Base-by-base conservation (phyloP, 2,329 filamentous ascomycete genomes). In the Pseudopithomyces chartarum region DNA sequence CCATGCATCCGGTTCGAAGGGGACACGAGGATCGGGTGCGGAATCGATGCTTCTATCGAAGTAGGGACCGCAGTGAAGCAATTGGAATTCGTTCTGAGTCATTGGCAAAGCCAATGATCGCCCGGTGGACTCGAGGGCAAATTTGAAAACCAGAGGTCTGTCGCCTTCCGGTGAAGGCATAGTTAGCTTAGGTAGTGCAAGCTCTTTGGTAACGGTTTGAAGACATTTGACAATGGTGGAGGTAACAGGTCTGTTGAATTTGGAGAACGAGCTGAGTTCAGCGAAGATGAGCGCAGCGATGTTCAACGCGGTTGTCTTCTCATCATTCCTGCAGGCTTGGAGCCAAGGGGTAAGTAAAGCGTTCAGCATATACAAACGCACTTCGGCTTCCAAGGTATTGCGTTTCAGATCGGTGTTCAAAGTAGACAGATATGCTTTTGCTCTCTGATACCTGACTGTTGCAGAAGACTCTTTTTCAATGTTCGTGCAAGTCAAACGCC, bases 1-100 rank as follows among this genome's bases (percentile, higher is more conserved):
- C 90, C 90, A 94, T 2, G 83, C 84, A 76, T 94, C 90, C 1
- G 90, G 90, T 4, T 87, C 76, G 68, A 94, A 94, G 1, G 82
- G 81, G 0, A 91, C 89, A 57, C 90, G 84, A n/a, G 79, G 60
- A 69, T 93, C 90, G 0, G 85, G 82, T 12, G 79, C 79, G 0
- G 89, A 87, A 65, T 90, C 87, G 65, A 92, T 89, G 62, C 83
- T 87, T n/a, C 90, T 81, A 64, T 92, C 89, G 73, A 93, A 82
- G 66, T 90, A 92, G 0, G 90, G 89, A 0, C 89, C 90, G 47
- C 85, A 89, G 67, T 90, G 79, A 8, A 84, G 73, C 11, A 92
- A 77, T 66, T 92, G 89, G 58, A 92, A 90, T 17, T 88, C 81
- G 8, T 79, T 77, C 15, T 81, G 74, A 1, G 80, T 60, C 1